These are phyloP conservation scores for Talaromyces marneffei DNA, from an alignment of 2,329 filamentous ascomycete species.

Conservation along the genomic window DNA sequence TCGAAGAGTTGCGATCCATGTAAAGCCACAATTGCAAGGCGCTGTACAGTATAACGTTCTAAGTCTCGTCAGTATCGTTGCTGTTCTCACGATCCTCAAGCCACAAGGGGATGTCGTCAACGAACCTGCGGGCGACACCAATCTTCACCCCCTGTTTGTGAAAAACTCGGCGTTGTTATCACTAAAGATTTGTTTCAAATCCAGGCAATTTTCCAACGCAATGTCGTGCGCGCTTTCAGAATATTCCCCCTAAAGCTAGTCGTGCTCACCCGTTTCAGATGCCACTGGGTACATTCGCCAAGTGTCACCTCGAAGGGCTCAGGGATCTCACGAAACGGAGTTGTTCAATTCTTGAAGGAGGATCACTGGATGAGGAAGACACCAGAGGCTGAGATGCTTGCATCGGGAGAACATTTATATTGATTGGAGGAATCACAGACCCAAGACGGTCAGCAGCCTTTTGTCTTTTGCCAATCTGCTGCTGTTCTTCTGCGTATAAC, in stretches of 20 bases:
- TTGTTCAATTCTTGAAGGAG: not conserved
- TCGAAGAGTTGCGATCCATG: not conserved
- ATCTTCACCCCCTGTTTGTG: not conserved
- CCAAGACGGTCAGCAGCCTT: not conserved
- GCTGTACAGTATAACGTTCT: not conserved
- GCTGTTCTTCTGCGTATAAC: not conserved
- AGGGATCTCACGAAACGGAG: not conserved
- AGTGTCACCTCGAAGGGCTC: constrained; percentile 15
- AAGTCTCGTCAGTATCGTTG: too few relatives aligned
- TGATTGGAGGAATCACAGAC: constrained; percentile 23
- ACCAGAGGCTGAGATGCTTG: constrained; percentile 14
- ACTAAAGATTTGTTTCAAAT: too few relatives aligned
- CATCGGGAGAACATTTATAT: constrained; percentile 26
- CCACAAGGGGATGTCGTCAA: not conserved
- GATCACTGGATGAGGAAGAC: not conserved
- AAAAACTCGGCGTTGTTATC: not conserved
- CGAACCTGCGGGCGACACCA: not conserved
- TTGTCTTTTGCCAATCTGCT: not conserved
- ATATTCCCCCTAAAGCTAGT: too few relatives aligned
- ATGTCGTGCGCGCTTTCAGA: too few relatives aligned
- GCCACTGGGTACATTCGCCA: constrained; percentile 13
- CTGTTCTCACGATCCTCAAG: not conserved
- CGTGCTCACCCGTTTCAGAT: constrained; percentile 1
- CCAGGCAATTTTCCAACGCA: too few relatives aligned
- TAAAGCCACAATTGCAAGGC: not conserved